Base-by-base conservation (phyloP, 768 basidiomycete species). In the Naganishia onofrii region DNA sequence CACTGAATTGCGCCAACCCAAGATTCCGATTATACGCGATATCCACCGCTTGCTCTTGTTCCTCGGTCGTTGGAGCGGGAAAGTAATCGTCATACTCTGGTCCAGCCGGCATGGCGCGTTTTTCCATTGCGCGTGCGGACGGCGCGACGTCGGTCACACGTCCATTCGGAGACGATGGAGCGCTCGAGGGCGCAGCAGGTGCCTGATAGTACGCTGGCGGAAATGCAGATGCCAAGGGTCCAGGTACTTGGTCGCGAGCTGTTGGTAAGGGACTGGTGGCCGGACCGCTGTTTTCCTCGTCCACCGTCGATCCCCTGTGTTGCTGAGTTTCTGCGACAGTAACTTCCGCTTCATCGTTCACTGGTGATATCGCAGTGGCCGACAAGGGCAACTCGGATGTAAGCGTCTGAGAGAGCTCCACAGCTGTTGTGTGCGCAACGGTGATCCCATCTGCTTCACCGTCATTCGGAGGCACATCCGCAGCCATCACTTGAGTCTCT, bases 41-140 rank as follows among this genome's bases (percentile, higher is more conserved):
- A 8, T 77, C 76, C 8, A 78, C 63, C 21, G 80, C 80, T 8
- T 72, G 64, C 66, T 81, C 80, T 31, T 74, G 70, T 28, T 81
- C 80, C 17, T 67, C 74, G 12, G 77, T 79, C 10, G 76, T 74
- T 0, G 80, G 78, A 19, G 80, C 80, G 23, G 80, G 78, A 56
- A 79, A 81, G 51, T 78, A 78, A n/a, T 74, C 38, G 29, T 31
- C 71, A 29, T 63, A 46, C 13, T 42, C 60, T 26, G 26, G 36
- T 17, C 42, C 60, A 23, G 60, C 21, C 4, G 23, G 38, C 60
- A 63, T 44, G 0, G 71, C 58, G 19, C 65, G 53, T 53, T 71
- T 71, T 53, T 71, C 71, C 51, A 48, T 23, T 12, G 58, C 67
- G 3, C 71, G 67, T 9, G 58, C 63, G 19, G 67, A 63, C 9